Base-by-base conservation (phyloP, 1,284 basidiomycete genomes). In the Tilletia walkeri region DNA sequence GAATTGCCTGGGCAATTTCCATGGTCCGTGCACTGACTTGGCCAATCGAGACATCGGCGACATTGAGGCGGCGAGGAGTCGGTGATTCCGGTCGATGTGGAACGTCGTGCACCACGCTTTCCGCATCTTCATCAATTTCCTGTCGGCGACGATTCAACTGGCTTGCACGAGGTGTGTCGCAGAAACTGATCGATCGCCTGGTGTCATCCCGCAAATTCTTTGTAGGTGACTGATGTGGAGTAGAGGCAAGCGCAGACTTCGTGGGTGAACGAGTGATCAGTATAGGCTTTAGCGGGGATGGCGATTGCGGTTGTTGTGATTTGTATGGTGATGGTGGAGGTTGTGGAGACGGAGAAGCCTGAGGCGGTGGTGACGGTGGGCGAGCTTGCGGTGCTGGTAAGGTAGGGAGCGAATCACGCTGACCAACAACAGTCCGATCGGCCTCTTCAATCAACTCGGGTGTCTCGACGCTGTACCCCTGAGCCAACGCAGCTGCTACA, bases 151-250 rank as follows among this genome's bases (percentile, higher is more conserved):
- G n/a, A 10, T 61, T n/a, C 24, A 61, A 14, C 24, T 61, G 24
- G 34, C 56, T 61, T 2, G 30, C 56, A 7, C 30, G n/a, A 12
- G 56, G 47, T 12, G 36, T 34, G 53, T 77, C 76, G 20, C 72
- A 72, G 67, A 77, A 77, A 67, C 74, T 76, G 30, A 77, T 77
- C n/a, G 74, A 75, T 10, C 76, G 72, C 47, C 70, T 67, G 50
- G 41, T 54, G 45, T 69, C 69, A 48, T 70, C 48, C 41, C 66
- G 30, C 45, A 24, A 30, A 54, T 53, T 63, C 67, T 75, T 75
- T 36, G 71, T 34, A 0, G 56, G 56, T 14, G 56, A 61, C 7
- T 24, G n/a, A 24, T 36, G 56, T 14, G 30, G n/a, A 7, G 56
- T 24, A 24, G 56, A 34, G 24, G 56, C 56, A 3, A 61, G 56